Base-by-base conservation (phyloP, 768 basidiomycete species). In the Boletus tomentosulus region DNA sequence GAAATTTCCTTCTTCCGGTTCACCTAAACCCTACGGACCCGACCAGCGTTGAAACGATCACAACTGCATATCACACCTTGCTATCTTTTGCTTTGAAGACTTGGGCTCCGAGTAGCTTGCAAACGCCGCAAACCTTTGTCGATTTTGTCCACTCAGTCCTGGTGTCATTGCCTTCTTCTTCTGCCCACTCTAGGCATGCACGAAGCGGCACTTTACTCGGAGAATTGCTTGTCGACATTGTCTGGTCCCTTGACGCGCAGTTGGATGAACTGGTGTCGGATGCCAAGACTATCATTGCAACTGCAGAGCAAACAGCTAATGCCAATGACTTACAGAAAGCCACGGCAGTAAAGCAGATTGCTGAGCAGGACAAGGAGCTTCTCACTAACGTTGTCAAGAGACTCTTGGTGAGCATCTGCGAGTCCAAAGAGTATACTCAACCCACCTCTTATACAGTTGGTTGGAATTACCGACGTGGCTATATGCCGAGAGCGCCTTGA, bases 231-330 rank as follows among this genome's bases (percentile, higher is more conserved):
- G 79, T 94, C 22, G 92, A 94, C 65, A 76, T 88, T 62, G 76
- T 91, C 43, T 94, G 92, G 92, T 79, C 89, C 19, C 67, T 89
- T 43, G 92, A 93, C 70, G 76, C 81, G 35, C 82, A 87, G 58
- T 68, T 92, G 54, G 91, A 93, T 53, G 89, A 91, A 62, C 68
- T 84, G 28, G 58, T 86, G 34, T 66, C 69, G 13, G 86, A 89
- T 59, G 76, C 77, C 43, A 82, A 80, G 66, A 55, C 64, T 28
- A 61, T 74, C 42, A 61, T 80, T 43, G 64, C 71, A 34, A 65
- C 68, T 25, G 59, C 56, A 63, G 73, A 68, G 48, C 61, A 61
- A 8, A 44, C 53, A 28, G 15, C 48, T 13, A 54, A 70, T 24
- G 22, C 55, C 33, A 61, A 59, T 58, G 73, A 62, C 56, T 33